These are phyloP conservation scores for Cladosporium sp. DNA, from an alignment of 2,329 filamentous ascomycete genomes.

Conservation along the genomic window DNA sequence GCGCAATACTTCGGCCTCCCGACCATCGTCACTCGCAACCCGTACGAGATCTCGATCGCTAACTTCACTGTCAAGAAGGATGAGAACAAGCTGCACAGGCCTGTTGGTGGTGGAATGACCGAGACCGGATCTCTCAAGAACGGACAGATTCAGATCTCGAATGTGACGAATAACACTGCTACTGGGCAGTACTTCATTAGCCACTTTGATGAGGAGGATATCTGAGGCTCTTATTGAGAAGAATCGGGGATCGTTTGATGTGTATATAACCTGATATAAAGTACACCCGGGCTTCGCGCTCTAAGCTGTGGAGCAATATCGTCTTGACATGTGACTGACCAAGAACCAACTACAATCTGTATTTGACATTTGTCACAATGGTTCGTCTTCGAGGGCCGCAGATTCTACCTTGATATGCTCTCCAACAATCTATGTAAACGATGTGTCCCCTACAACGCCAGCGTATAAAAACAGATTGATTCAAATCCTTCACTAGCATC, in stretches of 20 bases:
- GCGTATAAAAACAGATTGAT: no score
- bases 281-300: no score
- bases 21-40: conserved; percentile 55
- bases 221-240: neutral
- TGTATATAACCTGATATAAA: no score
- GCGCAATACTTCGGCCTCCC: conserved; percentile 64
- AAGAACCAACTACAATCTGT: no score
- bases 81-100: conserved; percentile 54
- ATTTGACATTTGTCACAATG: no score
- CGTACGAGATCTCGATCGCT: conserved; percentile 61
- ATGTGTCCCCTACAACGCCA: no score
- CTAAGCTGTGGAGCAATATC: no score
- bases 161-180: conserved; percentile 33
- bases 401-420: no score
- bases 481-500: no score
- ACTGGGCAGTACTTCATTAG: conserved; percentile 28
- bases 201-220: conserved; percentile 18
- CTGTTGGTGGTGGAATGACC: conserved; percentile 47
- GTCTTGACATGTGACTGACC: no score
- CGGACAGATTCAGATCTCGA: conserved; percentile 37
- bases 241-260: neutral
- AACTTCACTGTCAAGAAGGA: conserved; percentile 65
- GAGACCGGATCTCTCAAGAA: conserved; percentile 56
- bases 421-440: no score
- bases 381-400: no score